Percentiles rank a stretch among this genome's conserved stretches.
phyloP scores from a whole-genome alignment of 345 rosid species.

The Gossypium mustelinum region DNA sequence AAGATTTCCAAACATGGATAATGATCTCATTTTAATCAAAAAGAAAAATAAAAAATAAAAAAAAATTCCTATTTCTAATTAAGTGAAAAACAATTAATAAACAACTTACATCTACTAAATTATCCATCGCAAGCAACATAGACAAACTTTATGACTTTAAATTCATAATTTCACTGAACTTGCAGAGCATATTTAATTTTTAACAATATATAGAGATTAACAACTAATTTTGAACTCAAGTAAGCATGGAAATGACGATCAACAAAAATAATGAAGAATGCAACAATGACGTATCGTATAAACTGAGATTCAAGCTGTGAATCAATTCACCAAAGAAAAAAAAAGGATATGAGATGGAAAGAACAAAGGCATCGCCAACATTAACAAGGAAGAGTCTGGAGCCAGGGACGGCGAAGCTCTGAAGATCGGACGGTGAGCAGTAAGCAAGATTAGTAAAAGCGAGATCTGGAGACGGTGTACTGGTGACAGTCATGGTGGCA shows the following conservation, averaged over 20 bases:
- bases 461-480: conserved; percentile 73
- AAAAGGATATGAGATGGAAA: conserved; percentile 79
- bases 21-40: background rate
- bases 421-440: conserved; percentile 85
- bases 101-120: background rate
- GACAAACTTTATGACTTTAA: background rate
- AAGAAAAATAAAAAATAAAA: background rate
- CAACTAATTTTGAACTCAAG: background rate
- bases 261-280: background rate
- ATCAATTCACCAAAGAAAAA: background rate
- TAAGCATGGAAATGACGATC: background rate
- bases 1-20: background rate
- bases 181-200: background rate
- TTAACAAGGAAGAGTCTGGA: conserved; percentile 64
- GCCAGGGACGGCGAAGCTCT: conserved; percentile 69
- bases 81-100: background rate
- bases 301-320: background rate
- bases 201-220: too few species aligned
- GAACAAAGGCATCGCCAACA: conserved; percentile 52
- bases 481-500: conserved; percentile 60
- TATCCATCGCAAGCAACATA: too few species aligned
- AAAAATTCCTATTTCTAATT: background rate
- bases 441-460: conserved; percentile 83
- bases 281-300: background rate
- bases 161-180: background rate